Evolutionary conservation across 495 filamentous ascomycete species (phyloP).

Genomic region (Gamarada debralockiae): DNA sequence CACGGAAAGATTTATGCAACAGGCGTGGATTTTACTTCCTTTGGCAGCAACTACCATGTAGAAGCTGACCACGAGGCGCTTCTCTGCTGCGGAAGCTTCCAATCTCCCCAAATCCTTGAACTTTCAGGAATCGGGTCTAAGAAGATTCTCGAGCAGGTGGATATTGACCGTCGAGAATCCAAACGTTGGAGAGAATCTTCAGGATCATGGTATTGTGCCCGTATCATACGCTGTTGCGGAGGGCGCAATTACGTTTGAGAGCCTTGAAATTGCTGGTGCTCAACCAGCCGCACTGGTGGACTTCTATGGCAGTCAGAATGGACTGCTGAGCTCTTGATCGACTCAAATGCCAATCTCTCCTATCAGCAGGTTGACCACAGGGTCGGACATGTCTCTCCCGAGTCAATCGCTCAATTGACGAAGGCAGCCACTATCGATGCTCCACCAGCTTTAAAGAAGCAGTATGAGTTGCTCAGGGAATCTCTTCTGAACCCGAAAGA

Average conservation of each 20-base stretch:
- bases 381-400: no score
- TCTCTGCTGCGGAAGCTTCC: conserved; percentile 11
- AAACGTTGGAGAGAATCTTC: conserved; percentile 45
- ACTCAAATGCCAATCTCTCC: no score
- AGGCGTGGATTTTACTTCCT: no score
- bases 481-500: no score
- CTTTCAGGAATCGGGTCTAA: conserved; percentile 19
- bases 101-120: conserved; percentile 20
- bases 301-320: conserved; percentile 35
- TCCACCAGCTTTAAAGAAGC: no score
- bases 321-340: conserved; percentile 9
- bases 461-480: no score
- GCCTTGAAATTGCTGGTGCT: conserved; percentile 4
- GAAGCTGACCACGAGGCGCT: conserved; percentile 16
- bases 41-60: background rate
- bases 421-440: no score
- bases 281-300: conserved; percentile 29
- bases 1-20: no score
- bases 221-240: conserved; percentile 36
- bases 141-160: conserved; percentile 31
- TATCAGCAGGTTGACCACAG: no score
- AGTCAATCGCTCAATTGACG: no score
- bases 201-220: conserved; percentile 56
- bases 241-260: conserved; percentile 10
- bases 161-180: conserved; percentile 35